A percentile compares a stretch with the other conserved stretches of the same genome.
Evolutionary conservation across 805 yeast genomes (phyloP).

Genomic region (Myxozyma vanderwaltii): DNA sequence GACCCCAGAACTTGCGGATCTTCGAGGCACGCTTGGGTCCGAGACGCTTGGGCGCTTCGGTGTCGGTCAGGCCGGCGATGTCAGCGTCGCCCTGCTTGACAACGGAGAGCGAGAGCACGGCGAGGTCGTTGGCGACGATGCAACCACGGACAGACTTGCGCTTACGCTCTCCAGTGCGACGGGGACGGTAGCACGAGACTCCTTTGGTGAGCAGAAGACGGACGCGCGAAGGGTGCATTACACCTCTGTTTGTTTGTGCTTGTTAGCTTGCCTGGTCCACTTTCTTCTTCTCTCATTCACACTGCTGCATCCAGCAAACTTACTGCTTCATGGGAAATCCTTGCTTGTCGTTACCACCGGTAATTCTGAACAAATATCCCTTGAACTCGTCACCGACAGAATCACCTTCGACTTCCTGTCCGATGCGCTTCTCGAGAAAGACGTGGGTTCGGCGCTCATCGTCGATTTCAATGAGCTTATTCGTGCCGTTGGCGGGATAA

Average conservation of each 20-base stretch:
- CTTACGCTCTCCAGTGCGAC: slow-evolving; percentile 99
- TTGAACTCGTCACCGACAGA: slow-evolving; percentile 97
- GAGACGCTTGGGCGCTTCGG: slow-evolving; percentile 95
- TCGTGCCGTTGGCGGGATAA: slow-evolving; percentile 99
- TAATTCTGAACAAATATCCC: slow-evolving; percentile 97
- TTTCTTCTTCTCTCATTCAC: not conserved
- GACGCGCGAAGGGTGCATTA: slow-evolving; percentile 99
- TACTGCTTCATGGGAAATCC: slow-evolving; percentile 99
- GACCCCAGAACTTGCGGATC: slow-evolving; percentile 99
- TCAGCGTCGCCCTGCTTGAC: slow-evolving; percentile 97
- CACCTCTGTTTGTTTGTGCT: slow-evolving; percentile 58
- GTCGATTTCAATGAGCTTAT: slow-evolving; percentile 95
- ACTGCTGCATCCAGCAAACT: too few species aligned
- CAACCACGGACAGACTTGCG: slow-evolving; percentile 99
- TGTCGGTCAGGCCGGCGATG: slow-evolving; percentile 93
- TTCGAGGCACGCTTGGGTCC: slow-evolving; percentile 99
- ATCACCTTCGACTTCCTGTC: slow-evolving; percentile 99
- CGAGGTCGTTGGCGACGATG: slow-evolving; percentile 95
- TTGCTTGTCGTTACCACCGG: slow-evolving; percentile 99
- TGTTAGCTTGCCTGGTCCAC: not conserved
- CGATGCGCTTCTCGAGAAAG: slow-evolving; percentile 99
- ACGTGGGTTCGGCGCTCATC: slow-evolving; percentile 98
- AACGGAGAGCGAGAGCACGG: slow-evolving; percentile 89
- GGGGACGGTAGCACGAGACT: slow-evolving; percentile 99
- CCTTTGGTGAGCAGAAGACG: slow-evolving; percentile 91